Conservation (phyloP, 202 grass and related monocot species). For the Carex sylvatica region DNA sequence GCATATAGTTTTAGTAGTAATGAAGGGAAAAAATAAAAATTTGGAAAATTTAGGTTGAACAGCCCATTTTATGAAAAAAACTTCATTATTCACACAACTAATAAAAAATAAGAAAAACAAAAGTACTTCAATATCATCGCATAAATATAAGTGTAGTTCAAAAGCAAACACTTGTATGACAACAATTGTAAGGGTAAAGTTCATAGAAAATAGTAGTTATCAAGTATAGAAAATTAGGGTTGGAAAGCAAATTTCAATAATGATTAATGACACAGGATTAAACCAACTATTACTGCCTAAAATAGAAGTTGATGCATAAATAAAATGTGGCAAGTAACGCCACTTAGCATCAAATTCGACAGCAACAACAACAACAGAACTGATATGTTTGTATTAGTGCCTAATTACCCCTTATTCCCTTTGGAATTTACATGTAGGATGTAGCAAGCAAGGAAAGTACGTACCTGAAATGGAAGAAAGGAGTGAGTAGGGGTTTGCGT, state of each 20-base stretch:
- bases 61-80: background rate
- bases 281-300: background rate
- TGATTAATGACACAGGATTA: background rate
- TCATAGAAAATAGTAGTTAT: background rate
- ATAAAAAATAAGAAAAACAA: background rate
- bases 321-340: background rate
- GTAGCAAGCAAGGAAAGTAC: background rate
- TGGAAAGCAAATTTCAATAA: background rate
- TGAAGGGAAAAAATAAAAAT: background rate
- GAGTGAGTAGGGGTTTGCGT: background rate
- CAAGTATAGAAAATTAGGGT: background rate
- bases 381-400: background rate
- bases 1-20: background rate
- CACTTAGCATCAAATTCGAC: background rate
- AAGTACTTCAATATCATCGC: background rate
- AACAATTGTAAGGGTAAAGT: background rate
- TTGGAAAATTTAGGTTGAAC: background rate
- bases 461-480: background rate
- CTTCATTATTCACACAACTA: background rate
- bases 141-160: background rate
- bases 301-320: background rate
- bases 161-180: background rate
- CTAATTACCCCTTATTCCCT: background rate
- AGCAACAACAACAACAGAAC: background rate
- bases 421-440: background rate